Evolutionary conservation across 192 early-diverging fungal species (phyloP), one percentile per base, ranked within the genome.

Genomic region (Backusella luteola): DNA sequence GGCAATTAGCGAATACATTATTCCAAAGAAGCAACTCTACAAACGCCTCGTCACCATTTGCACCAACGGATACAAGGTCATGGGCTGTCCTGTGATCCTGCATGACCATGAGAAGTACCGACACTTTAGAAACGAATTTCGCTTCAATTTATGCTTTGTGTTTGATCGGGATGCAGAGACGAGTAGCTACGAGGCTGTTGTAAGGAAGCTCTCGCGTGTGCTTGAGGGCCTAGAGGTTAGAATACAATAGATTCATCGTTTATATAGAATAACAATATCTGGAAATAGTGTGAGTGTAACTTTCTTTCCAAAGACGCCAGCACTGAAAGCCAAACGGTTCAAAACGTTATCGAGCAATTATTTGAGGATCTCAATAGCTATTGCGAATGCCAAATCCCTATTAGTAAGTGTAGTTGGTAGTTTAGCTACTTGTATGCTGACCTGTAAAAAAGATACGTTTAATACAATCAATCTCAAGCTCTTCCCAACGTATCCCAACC

Each of bases 101-200:
- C 81, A 88, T 34, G 87, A 93, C 71, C 82, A 85, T 69, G 69
- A 76, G 34, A 79, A 77, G 17, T 67, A 85, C 63, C 84, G 89
- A 56, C 94, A 96, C 74, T 82, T 85, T 67, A 85, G 98, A 26
- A 97, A 96, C 82, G 91, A 88, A 35, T 85, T 97, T 66, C 87
- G 96, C 34, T 99, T 97, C 85, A 99, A 99, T 83, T 85, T 97
- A 63, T 93, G 94, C 71, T 98, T 99, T 90, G 93, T 96, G 14
- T 98, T 99, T 87, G 94, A 96, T 67, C 90, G 88, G 49, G 82
- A 88, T 21, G 95, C 93, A 1, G 91, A 96, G 53, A 94, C 92
- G 34, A 85, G 84, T 36, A 90, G 91, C 46, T 98, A 96, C 71
- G 95, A 96, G 67, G 93, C 95, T 44, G 90, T 98, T 41, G 96